Evolutionary conservation across 495 filamentous ascomycete species (phyloP).

Genomic region (Penicillium longicatenatum): DNA sequence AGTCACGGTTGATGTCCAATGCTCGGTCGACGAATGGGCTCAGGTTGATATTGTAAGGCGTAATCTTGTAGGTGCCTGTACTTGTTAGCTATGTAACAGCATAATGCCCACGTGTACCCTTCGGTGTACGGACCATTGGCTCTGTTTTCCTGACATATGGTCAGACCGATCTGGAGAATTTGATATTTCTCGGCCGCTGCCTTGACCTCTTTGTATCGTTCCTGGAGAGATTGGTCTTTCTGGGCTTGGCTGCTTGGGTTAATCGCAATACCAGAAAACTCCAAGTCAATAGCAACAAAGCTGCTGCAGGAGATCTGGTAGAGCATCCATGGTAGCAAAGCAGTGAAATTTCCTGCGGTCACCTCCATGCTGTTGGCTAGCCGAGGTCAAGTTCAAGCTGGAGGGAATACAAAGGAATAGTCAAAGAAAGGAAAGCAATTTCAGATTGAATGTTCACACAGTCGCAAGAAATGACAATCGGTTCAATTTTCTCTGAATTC

Average conservation of each 20-base stretch:
- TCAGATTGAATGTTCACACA: not conserved
- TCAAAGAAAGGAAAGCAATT: not conserved
- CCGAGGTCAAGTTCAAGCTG: too few relatives aligned
- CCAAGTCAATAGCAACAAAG: conserved; percentile 75
- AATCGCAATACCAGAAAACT: conserved; percentile 69
- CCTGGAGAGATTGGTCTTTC: conserved; percentile 52
- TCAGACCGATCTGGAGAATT: conserved; percentile 76
- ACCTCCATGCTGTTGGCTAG: conserved; percentile 62
- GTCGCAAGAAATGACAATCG: not conserved
- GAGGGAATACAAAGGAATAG: not conserved
- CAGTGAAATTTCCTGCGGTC: conserved; percentile 52
- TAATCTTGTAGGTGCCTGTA: conserved; percentile 57
- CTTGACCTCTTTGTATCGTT: conserved; percentile 67
- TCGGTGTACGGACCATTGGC: conserved; percentile 34
- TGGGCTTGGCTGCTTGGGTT: conserved; percentile 25
- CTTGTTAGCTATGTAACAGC: conserved; percentile 7
- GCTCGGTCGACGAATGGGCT: conserved; percentile 54
- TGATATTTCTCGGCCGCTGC: conserved; percentile 69
- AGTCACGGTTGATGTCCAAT: conserved; percentile 57
- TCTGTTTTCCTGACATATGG: conserved; percentile 58
- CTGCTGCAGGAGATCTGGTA: conserved; percentile 56
- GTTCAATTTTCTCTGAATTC: not conserved
- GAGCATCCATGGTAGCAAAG: conserved; percentile 60
- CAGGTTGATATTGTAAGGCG: conserved; percentile 70
- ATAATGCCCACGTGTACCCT: not conserved